Conservation (phyloP, 768 basidiomycete genomes). For the Rhizopogon vesiculosus region DNA sequence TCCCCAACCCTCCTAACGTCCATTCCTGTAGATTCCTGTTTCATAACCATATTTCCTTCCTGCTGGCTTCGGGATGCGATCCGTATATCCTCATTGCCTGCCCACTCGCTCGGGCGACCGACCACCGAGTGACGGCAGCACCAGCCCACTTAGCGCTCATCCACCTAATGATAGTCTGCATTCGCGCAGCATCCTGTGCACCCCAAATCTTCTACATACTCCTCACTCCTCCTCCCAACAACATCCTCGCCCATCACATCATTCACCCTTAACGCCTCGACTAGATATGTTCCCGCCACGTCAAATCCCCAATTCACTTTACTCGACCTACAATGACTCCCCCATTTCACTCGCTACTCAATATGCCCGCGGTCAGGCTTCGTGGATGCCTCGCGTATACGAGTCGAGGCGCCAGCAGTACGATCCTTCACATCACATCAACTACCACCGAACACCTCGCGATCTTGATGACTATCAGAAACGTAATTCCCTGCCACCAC, state of each 20-base stretch:
- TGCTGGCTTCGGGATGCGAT: constrained; percentile 11
- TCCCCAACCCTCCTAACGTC: neutral
- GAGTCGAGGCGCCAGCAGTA: constrained; percentile 6
- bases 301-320: constrained; percentile 17
- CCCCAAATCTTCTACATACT: neutral
- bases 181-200: constrained; percentile 17
- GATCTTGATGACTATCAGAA: constrained; percentile 7
- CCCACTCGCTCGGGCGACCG: constrained; percentile 5
- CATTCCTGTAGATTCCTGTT: neutral
- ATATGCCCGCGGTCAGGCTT: constrained; percentile 5
- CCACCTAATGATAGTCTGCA: neutral
- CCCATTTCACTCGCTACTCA: constrained; percentile 14
- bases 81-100: constrained; percentile 15
- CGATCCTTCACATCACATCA: constrained; percentile 7
- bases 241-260: constrained; percentile 1
- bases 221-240: neutral
- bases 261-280: constrained; percentile 7
- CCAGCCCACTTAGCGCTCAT: constrained; percentile 2
- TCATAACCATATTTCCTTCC: neutral
- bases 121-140: neutral
- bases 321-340: constrained; percentile 13
- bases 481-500: constrained; percentile 13
- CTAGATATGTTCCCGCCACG: constrained; percentile 1
- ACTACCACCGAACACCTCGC: constrained; percentile 7
- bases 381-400: constrained; percentile 18